These are phyloP conservation scores for Cutaneotrichosporon curvatum DNA, from an alignment of 1,284 basidiomycete species.

Conservation along the genomic window DNA sequence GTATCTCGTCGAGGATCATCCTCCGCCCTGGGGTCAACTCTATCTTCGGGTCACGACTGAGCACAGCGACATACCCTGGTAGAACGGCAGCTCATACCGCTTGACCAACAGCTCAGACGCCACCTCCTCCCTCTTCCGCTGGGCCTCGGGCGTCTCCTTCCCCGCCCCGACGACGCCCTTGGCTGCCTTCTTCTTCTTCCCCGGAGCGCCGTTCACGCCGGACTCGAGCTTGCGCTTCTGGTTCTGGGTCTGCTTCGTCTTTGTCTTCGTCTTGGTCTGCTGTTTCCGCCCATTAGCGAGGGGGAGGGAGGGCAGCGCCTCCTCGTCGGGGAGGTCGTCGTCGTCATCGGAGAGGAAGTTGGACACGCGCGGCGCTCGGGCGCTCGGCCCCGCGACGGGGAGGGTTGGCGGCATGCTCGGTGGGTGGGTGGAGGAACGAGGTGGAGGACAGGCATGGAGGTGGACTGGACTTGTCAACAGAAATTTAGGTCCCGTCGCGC, in stretches of 20 bases:
- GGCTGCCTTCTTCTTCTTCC: constrained; percentile 4
- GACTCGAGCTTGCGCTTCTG: constrained; percentile 1
- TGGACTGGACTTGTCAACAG: too few relatives aligned
- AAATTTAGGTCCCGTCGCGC: too few relatives aligned
- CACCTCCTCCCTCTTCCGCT: constrained; percentile 19
- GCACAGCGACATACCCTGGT: constrained; percentile 52
- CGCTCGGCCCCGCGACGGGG: neutral
- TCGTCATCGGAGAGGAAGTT: constrained; percentile 19
- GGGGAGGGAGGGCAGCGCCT: too few relatives aligned
- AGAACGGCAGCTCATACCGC: constrained; percentile 67
- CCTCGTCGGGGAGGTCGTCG: constrained; percentile 9
- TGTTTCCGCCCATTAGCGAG: neutral
- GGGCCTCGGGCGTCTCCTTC: constrained; percentile 8
- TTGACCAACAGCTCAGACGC: constrained; percentile 53
- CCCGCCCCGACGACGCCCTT: constrained; percentile 2
- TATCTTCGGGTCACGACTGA: neutral
- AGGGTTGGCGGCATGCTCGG: constrained; percentile 8
- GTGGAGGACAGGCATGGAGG: too few relatives aligned
- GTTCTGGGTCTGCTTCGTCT: neutral
- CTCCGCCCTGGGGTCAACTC: constrained; percentile 50
- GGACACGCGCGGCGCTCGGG: constrained; percentile 9
- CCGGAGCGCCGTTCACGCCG: neutral
- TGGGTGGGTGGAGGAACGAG: neutral
- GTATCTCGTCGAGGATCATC: constrained; percentile 65
- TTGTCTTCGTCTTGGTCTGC: neutral